phyloP scores from a whole-genome alignment of 768 basidiomycete genomes.

The Rubroboletus pulcherrimus region DNA sequence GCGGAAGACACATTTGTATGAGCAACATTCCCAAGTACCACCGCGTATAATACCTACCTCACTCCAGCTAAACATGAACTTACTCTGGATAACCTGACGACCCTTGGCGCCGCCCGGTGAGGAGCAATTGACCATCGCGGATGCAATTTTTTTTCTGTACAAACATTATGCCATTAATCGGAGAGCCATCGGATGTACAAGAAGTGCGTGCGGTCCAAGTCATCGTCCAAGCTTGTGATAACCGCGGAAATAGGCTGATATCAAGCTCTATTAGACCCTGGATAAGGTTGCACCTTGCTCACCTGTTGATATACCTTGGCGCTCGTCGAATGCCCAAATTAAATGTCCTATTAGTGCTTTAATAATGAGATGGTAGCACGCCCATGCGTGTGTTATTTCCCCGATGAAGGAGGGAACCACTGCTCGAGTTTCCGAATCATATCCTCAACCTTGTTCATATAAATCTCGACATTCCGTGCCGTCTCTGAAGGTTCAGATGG shows the following conservation, averaged over 20 bases:
- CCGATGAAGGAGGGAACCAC: constrained; percentile 19
- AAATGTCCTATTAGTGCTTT: not conserved
- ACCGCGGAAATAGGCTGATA: not conserved
- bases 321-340: not conserved
- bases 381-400: not conserved
- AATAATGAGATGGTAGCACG: not conserved
- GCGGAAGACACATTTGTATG: not conserved
- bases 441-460: constrained; percentile 25
- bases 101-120: not conserved
- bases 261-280: not conserved
- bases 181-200: not conserved
- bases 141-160: not conserved
- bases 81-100: not conserved
- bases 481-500: constrained; percentile 10
- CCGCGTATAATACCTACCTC: not conserved
- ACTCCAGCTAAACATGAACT: not conserved
- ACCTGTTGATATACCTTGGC: not conserved
- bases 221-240: not conserved
- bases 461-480: constrained; percentile 19
- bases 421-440: constrained; percentile 23
- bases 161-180: not conserved
- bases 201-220: not conserved
- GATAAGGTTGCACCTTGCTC: not conserved
- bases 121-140: not conserved
- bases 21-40: no score